A percentile compares a stretch with the other conserved stretches of the same genome.
Conservation (phyloP, 1,139 yeast species). For the Candida neerlandica region DNA sequence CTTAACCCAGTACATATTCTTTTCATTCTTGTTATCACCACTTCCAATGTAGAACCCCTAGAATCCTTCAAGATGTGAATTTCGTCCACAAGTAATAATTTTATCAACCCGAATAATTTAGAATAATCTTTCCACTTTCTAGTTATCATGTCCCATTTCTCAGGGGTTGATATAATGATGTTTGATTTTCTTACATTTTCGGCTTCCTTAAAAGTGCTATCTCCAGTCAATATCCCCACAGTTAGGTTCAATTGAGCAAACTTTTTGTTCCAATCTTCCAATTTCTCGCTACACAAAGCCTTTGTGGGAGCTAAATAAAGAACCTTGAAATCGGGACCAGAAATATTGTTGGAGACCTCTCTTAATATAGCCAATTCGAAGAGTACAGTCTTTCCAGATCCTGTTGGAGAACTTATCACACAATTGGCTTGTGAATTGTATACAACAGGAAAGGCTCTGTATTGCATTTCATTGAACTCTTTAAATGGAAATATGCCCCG, state of each 20-base stretch:
- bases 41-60: conserved; percentile 57
- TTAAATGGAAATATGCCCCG: conserved; percentile 31
- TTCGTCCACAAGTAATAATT: conserved; percentile 51
- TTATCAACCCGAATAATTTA: conserved; percentile 38
- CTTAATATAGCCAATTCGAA: conserved; percentile 55
- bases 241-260: conserved; percentile 35
- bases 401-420: conserved; percentile 57
- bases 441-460: conserved; percentile 38
- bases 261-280: conserved; percentile 43
- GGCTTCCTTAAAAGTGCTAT: conserved; percentile 42
- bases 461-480: conserved; percentile 53
- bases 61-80: conserved; percentile 49
- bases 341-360: conserved; percentile 20
- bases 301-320: conserved; percentile 59
- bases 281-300: conserved; percentile 49
- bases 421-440: conserved; percentile 41
- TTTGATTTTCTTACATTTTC: conserved; percentile 44
- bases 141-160: conserved; percentile 58
- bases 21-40: conserved; percentile 54
- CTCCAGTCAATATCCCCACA: conserved; percentile 54
- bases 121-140: conserved; percentile 50
- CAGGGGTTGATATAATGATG: conserved; percentile 57
- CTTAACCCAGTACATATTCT: conserved; percentile 39
- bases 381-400: conserved; percentile 58
- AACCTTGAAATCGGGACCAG: conserved; percentile 30